These are phyloP conservation scores for Lactuca saligna DNA, from an alignment of 129 eudicot genomes.

Conservation along the genomic window DNA sequence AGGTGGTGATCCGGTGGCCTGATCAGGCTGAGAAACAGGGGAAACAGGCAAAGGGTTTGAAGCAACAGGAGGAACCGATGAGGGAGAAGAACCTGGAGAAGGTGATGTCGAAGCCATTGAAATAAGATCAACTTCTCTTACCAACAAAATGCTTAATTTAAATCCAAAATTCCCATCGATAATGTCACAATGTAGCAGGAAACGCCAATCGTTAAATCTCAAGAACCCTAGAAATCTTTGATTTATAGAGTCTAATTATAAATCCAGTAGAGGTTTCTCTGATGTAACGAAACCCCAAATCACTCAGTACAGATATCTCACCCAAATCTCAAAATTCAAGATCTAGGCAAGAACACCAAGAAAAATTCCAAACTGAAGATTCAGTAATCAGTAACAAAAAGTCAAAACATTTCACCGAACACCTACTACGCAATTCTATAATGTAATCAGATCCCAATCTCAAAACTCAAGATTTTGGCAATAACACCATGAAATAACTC, in stretches of 20 bases:
- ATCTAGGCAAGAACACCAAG: neutral
- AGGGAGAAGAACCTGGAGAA: conserved; percentile 53
- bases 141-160: conserved; percentile 13
- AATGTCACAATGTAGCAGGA: conserved; percentile 26
- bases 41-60: conserved; percentile 31
- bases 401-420: conserved; percentile 13
- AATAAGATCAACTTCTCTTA: conserved; percentile 9
- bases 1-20: conserved; percentile 33
- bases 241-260: conserved; percentile 10
- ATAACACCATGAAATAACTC: conserved; percentile 14
- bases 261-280: conserved; percentile 7
- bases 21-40: conserved; percentile 30
- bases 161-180: conserved; percentile 25
- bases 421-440: conserved; percentile 8
- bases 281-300: conserved; percentile 18
- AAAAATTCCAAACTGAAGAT: conserved; percentile 9
- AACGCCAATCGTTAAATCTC: conserved; percentile 15
- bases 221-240: conserved; percentile 26
- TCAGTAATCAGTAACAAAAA: conserved; percentile 15
- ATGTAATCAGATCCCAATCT: conserved; percentile 16
- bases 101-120: conserved; percentile 65
- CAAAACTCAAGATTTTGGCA: conserved; percentile 10
- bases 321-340: conserved; percentile 31
- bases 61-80: conserved; percentile 41
- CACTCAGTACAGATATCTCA: conserved; percentile 7